Percentiles rank a stretch among this genome's conserved stretches.
Conservation (phyloP, 2,329 filamentous ascomycete species). For the Trichoderma sp. region DNA sequence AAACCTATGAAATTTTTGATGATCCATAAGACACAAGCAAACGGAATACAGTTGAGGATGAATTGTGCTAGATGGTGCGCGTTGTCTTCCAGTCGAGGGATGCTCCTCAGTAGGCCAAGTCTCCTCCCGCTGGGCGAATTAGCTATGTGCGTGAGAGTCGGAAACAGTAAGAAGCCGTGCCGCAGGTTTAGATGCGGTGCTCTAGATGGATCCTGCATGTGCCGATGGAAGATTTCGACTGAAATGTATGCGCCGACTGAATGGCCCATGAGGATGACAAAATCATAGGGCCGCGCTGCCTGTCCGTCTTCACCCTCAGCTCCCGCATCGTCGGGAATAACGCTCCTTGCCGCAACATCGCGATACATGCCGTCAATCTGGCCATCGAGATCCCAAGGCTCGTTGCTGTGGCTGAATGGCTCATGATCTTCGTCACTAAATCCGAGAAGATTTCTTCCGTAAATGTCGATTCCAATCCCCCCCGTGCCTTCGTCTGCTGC, state of each 20-base stretch:
- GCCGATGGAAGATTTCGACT: conserved; percentile 63
- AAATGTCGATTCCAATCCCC: conserved; percentile 48
- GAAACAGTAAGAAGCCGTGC: conserved; percentile 65
- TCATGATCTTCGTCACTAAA: conserved; percentile 54
- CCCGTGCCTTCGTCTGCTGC: conserved; percentile 31
- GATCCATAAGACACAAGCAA: conserved; percentile 40
- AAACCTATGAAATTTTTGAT: conserved; percentile 46
- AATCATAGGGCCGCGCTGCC: conserved; percentile 45
- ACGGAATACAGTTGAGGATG: conserved; percentile 43
- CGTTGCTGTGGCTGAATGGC: conserved; percentile 40
- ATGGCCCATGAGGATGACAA: conserved; percentile 67
- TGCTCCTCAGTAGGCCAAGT: conserved; percentile 37
- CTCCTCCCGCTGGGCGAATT: conserved; percentile 57
- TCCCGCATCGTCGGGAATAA: conserved; percentile 13
- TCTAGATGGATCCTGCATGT: conserved; percentile 38
- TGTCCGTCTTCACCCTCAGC: conserved; percentile 23
- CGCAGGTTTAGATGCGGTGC: conserved; percentile 42
- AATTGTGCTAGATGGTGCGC: conserved; percentile 41
- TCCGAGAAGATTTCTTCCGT: conserved; percentile 56
- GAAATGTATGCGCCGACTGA: conserved; percentile 71
- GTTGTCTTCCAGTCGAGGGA: conserved; percentile 40
- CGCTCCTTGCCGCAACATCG: conserved; percentile 34
- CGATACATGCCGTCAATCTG: conserved; percentile 48
- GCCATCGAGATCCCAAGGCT: conserved; percentile 51
- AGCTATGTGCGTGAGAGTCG: conserved; percentile 70